Base-by-base conservation (phyloP, 257 asterid genomes). In the Eustoma russellianum region DNA sequence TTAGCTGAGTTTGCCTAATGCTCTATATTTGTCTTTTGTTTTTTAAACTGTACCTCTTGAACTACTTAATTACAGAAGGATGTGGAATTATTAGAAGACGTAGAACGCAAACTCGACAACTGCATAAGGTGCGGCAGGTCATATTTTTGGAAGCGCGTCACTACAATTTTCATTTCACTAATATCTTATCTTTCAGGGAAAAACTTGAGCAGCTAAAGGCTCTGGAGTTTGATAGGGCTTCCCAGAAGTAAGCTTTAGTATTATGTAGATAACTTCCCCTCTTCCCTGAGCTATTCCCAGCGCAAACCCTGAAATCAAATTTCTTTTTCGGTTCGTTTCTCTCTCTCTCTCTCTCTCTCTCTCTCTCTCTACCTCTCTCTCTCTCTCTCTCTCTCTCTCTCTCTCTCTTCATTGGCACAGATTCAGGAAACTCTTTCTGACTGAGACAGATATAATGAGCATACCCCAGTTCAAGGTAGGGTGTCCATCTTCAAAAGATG, bases 401-500 rank as follows among this genome's bases (percentile, higher is more conserved):
- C 30, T 24, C 1, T 59, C 43, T 53, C 48, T 48, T 59, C 63
- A 54, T 24, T 24, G 30, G 30, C 57, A 52, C 52, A 57, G 52
- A 40, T 68, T 62, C 73, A 88, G 97, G 93, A 71, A 79, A 46
- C 81, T 82, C 52, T 80, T 71, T 65, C 59, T 88, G 70, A 74
- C 86, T 0, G 74, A 73, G 73, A 86, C 82, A 33, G 97, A 78
- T 66, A 77, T 88, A 61, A 75, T 58, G 79, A 82, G 77, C 62
- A 58, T 82, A 67, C 97, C 91, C 18, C 24, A 59, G 34, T 66
- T 84, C 62, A 76, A 48, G 86, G 95, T 85, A 70, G 46, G 80
- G 67, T 40, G 30, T 33, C 13, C 18, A 35, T 56, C 53, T 61
- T 43, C 50, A 50, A 53, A 55, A 56, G 43, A 38, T 38, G 7